A percentile compares a stretch with the other conserved stretches of the same genome.
Conservation (phyloP, 129 eudicot species). For the Pulicaria dysenterica region DNA sequence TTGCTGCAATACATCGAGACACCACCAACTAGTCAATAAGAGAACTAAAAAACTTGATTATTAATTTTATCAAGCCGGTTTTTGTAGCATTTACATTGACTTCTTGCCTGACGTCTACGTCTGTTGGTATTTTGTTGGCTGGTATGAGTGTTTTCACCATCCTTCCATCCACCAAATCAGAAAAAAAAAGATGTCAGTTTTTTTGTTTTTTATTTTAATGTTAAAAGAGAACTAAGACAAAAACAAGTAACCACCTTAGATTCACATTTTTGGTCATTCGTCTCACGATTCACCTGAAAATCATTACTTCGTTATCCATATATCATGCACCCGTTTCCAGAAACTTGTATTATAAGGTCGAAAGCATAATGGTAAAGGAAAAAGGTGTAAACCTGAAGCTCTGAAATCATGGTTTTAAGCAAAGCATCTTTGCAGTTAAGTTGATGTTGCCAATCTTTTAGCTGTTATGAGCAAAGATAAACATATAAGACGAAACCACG, state of each 20-base stretch:
- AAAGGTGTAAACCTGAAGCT: slow-evolving; percentile 46
- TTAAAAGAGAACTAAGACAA: not conserved
- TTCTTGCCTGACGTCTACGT: slow-evolving; percentile 48
- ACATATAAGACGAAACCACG: not conserved
- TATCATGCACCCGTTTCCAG: not conserved
- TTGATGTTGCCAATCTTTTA: slow-evolving; percentile 68
- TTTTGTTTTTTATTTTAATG: not conserved
- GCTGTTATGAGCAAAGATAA: slow-evolving; percentile 42
- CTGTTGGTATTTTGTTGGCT: slow-evolving; percentile 24
- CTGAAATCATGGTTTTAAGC: slow-evolving; percentile 53
- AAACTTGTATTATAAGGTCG: not conserved
- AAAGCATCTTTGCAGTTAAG: slow-evolving; percentile 68
- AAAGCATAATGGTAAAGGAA: not conserved
- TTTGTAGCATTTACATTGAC: slow-evolving; percentile 57
- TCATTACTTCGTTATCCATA: not conserved
- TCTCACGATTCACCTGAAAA: slow-evolving; percentile 33
- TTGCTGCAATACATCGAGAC: slow-evolving; percentile 45
- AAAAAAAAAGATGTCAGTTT: not conserved
- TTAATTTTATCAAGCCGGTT: not conserved
- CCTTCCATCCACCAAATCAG: slow-evolving; percentile 34
- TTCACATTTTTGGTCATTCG: slow-evolving; percentile 29
- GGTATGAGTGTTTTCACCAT: slow-evolving; percentile 23
- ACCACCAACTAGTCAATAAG: slow-evolving; percentile 6
- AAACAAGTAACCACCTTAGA: slow-evolving; percentile 38
- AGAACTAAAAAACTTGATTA: not conserved